A percentile compares a stretch with the other conserved stretches of the same genome.
phyloP scores from a whole-genome alignment of 2,329 filamentous ascomycete species.

The Claviceps africana region DNA sequence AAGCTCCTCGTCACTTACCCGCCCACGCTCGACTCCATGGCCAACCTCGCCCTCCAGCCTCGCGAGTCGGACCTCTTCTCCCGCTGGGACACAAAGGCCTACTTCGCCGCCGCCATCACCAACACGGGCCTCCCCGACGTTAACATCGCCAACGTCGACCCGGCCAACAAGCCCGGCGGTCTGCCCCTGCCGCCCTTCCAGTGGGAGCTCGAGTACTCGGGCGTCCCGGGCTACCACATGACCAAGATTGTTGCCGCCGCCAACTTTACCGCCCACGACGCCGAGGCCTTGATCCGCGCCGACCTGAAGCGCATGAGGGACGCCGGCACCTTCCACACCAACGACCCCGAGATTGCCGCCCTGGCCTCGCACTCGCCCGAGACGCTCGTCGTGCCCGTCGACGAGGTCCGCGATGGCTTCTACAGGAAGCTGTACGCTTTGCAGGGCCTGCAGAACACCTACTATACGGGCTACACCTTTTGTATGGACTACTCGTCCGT shows the following conservation, averaged over 20 bases:
- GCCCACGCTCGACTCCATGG: slow-evolving; percentile 19
- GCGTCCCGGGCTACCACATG: slow-evolving; percentile 3
- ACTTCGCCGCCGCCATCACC: slow-evolving; percentile 19
- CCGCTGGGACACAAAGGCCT: slow-evolving; percentile 19
- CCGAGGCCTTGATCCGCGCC: slow-evolving; percentile 6
- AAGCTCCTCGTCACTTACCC: slow-evolving; percentile 23
- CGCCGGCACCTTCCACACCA: not conserved
- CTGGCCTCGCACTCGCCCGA: slow-evolving; percentile 17
- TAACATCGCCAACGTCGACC: slow-evolving; percentile 12
- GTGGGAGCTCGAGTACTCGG: slow-evolving; percentile 3
- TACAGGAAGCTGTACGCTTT: slow-evolving; percentile 19
- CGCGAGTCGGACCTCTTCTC: slow-evolving; percentile 19
- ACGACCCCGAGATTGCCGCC: slow-evolving; percentile 14
- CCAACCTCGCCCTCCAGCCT: slow-evolving; percentile 17
- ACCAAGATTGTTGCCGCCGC: slow-evolving; percentile 6
- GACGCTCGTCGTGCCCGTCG: slow-evolving; percentile 13
- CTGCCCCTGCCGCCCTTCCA: slow-evolving; percentile 9
- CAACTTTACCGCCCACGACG: slow-evolving; percentile 7
- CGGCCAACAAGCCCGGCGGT: slow-evolving; percentile 6
- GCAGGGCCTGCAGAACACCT: slow-evolving; percentile 22
- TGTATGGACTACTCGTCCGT: slow-evolving; percentile 13
- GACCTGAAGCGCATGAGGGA: slow-evolving; percentile 5
- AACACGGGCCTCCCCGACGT: slow-evolving; percentile 13
- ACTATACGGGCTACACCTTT: slow-evolving; percentile 18
- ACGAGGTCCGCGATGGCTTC: slow-evolving; percentile 19